Conservation (phyloP, 768 basidiomycete species). For the Lactifluus echinatus region DNA sequence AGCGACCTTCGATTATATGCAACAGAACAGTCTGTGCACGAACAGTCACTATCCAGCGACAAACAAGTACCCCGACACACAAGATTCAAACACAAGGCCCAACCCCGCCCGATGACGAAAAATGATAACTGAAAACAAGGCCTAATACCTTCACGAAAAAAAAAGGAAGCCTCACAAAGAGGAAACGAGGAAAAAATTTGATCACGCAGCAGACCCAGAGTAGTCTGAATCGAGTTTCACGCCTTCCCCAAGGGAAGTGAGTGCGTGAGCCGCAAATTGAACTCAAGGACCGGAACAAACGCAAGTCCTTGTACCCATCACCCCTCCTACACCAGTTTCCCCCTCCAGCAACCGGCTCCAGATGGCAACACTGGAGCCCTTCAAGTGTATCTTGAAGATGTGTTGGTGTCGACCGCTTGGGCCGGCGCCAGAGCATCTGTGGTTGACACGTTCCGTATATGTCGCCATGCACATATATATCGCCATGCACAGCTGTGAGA, state of each 20-base stretch:
- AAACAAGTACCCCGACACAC: too few species aligned
- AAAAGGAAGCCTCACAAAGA: constrained; percentile 22
- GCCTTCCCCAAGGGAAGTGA: constrained; percentile 13
- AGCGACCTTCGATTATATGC: too few species aligned
- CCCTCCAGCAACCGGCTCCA: neutral
- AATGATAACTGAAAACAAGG: neutral
- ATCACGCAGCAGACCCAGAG: constrained; percentile 46
- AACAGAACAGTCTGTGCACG: too few species aligned
- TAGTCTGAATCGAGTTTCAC: constrained; percentile 65
- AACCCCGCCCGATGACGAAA: neutral
- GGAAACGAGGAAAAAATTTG: constrained; percentile 27
- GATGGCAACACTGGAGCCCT: neutral
- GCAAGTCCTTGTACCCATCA: constrained; percentile 8
- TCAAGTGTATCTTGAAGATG: neutral
- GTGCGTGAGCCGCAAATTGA: constrained; percentile 53
- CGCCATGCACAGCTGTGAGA: neutral
- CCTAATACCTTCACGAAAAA: neutral
- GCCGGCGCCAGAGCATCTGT: neutral
- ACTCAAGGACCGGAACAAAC: constrained; percentile 43
- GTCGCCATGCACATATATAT: too few species aligned
- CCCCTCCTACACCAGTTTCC: constrained; percentile 21
- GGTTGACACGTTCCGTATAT: neutral
- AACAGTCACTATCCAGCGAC: neutral
- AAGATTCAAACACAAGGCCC: neutral
- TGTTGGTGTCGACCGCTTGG: neutral